These are phyloP conservation scores for Cladophialophora yegresii DNA, from an alignment of 2,329 filamentous ascomycete genomes.

Conservation along the genomic window DNA sequence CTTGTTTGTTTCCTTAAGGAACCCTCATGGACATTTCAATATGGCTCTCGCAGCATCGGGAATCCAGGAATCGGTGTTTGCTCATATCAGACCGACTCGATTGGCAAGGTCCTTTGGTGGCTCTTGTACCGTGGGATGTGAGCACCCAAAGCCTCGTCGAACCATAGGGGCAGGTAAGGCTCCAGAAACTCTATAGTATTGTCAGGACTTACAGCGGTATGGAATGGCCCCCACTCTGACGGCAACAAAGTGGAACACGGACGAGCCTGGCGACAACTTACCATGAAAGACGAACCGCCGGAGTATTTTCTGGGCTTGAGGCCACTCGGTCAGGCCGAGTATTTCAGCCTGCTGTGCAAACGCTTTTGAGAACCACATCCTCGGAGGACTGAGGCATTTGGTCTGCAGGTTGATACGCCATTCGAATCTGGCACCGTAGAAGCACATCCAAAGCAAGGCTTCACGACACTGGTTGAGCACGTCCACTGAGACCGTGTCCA, in stretches of 20 bases:
- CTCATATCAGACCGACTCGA: neutral
- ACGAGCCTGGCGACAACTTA: neutral
- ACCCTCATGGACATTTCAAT: neutral
- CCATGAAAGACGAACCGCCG: slow-evolving; percentile 17
- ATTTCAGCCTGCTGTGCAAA: slow-evolving; percentile 11
- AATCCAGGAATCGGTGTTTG: neutral
- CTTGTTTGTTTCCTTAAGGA: neutral
- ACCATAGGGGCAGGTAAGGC: slow-evolving; percentile 11
- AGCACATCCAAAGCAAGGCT: slow-evolving; percentile 18
- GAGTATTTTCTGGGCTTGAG: slow-evolving; percentile 5
- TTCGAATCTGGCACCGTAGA: slow-evolving; percentile 22
- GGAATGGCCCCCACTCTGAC: neutral
- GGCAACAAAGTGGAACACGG: neutral
- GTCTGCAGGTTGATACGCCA: slow-evolving; percentile 11
- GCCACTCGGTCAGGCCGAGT: slow-evolving; percentile 15
- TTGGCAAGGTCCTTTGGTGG: neutral
- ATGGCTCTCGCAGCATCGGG: no score
- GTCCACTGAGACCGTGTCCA: neutral
- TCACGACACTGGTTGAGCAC: slow-evolving; percentile 8
- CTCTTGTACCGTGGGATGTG: neutral
- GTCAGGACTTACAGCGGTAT: neutral
- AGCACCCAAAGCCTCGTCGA: slow-evolving; percentile 12
- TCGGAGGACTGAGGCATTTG: neutral
- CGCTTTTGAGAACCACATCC: slow-evolving; percentile 14
- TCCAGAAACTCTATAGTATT: slow-evolving; percentile 18